Evolutionary conservation across 805 yeast genomes (phyloP).

Genomic region (Schwanniomyces pseudopolymorphus): DNA sequence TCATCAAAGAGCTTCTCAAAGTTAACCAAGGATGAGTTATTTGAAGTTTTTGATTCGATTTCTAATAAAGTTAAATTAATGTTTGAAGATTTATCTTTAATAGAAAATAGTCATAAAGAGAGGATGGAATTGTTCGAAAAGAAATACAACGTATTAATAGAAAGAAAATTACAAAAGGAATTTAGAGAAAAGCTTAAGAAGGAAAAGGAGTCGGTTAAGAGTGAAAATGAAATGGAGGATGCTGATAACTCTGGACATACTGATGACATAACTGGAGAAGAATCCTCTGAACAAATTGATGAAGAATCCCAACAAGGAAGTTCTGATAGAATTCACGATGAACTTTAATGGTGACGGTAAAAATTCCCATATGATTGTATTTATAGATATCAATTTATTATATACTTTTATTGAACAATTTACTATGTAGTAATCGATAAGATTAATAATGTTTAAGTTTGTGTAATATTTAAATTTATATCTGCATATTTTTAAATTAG

Average conservation of each 20-base stretch:
- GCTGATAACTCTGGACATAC: not conserved
- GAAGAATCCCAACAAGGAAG: not conserved
- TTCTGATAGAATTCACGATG: slow-evolving; percentile 7
- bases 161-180: slow-evolving; percentile 33
- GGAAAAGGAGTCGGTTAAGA: slow-evolving; percentile 19
- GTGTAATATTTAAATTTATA: not conserved
- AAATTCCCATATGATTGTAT: too few relatives aligned
- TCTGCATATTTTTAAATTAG: not conserved
- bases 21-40: slow-evolving; percentile 23
- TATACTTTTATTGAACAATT: too few relatives aligned
- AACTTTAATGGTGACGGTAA: slow-evolving; percentile 6
- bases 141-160: slow-evolving; percentile 27
- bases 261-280: not conserved
- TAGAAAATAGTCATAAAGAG: slow-evolving; percentile 29
- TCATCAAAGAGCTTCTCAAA: slow-evolving; percentile 19
- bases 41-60: slow-evolving; percentile 22
- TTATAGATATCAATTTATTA: too few relatives aligned
- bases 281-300: not conserved
- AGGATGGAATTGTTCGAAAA: slow-evolving; percentile 25
- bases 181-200: slow-evolving; percentile 31
- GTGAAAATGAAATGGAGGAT: not conserved
- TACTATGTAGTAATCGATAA: too few relatives aligned
- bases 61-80: slow-evolving; percentile 25
- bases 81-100: slow-evolving; percentile 26
- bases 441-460: too few relatives aligned